Evolutionary conservation across 2,329 filamentous ascomycete genomes (phyloP), one percentile per base, ranked within the genome.

Genomic region (Neoscytalidium dimidiatum): DNA sequence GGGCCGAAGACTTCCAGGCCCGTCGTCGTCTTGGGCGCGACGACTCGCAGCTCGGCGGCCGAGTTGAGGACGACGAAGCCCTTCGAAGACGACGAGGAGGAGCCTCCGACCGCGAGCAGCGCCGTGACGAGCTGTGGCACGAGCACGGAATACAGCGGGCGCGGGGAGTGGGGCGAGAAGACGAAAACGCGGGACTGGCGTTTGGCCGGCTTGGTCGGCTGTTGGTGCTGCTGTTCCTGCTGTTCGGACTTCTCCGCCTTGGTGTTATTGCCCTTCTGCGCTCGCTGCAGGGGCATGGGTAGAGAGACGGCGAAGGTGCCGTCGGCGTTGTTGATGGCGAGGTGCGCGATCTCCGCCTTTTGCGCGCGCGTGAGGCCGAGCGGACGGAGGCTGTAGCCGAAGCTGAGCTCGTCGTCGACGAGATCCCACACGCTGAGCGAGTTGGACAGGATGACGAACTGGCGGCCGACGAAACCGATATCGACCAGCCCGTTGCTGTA

Each of bases 351-450:
- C 43, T 85, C 76, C 66, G 78, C 74, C 57, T 79, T 78, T 46
- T 79, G 75, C 43, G 53, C 70, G 67, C 60, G 71, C 66, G 67
- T 76, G 38, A 66, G 71, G 76, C 75, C 65, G 77, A 74, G n/a
- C 76, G 81, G 76, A 43, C 78, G 82, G 14, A 93, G 79, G 28
- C 84, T 80, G 58, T 90, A 82, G 56, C 86, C 87, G 72, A 90
- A 92, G 38, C 86, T 85, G 52, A 94, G 83, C 70, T 89, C 85
- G 71, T 96, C 91, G 58, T 88, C 84, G 7, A 98, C 91, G 11
- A 96, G 85, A 75, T 99, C 91, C 82, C 92, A 97, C 38, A 97
- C 89, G 44, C 87, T 83, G 8, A 97, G 83, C 29, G 87, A 85
- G 48, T 90, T 84, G 0, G 92, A 92, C 1, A 97, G 80, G 51